Percentiles rank a stretch among this genome's conserved stretches.
phyloP scores from a whole-genome alignment of 345 rosid genomes.

The Capsella bursapastoris region DNA sequence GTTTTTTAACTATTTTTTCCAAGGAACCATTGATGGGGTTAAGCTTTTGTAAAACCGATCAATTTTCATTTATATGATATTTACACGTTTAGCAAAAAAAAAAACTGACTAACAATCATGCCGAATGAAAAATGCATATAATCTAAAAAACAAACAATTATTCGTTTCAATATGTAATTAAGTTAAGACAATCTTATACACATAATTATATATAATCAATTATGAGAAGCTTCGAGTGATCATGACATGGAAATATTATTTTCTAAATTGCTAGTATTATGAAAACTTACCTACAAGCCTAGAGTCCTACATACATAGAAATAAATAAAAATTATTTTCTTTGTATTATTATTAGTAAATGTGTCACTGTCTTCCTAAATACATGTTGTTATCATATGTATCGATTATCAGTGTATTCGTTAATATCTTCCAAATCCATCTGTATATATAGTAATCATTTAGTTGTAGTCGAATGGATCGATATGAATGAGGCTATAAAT shows the following conservation, averaged over 20 bases:
- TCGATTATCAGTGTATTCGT: neutral
- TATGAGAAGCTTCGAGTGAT: slow-evolving; percentile 6
- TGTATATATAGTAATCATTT: neutral
- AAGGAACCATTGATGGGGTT: no score
- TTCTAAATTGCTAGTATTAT: slow-evolving; percentile 3
- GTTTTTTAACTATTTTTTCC: no score
- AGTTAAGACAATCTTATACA: neutral
- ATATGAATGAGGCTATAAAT: neutral
- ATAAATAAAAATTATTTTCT: neutral
- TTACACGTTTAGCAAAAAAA: no score
- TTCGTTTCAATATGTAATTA: slow-evolving; percentile 5
- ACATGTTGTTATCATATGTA: neutral
- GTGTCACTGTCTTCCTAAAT: slow-evolving; percentile 13
- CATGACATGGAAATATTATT: slow-evolving; percentile 30
- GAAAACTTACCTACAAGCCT: slow-evolving; percentile 32
- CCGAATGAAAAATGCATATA: no score
- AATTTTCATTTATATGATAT: no score
- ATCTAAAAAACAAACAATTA: neutral
- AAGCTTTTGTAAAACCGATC: no score
- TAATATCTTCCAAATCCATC: slow-evolving; percentile 14
- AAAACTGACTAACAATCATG: no score
- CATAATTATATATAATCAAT: neutral
- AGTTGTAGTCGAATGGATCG: neutral
- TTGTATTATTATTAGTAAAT: slow-evolving; percentile 25
- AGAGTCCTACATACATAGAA: slow-evolving; percentile 17